Base-by-base conservation (phyloP, 768 basidiomycete genomes). In the Vararia minispora region DNA sequence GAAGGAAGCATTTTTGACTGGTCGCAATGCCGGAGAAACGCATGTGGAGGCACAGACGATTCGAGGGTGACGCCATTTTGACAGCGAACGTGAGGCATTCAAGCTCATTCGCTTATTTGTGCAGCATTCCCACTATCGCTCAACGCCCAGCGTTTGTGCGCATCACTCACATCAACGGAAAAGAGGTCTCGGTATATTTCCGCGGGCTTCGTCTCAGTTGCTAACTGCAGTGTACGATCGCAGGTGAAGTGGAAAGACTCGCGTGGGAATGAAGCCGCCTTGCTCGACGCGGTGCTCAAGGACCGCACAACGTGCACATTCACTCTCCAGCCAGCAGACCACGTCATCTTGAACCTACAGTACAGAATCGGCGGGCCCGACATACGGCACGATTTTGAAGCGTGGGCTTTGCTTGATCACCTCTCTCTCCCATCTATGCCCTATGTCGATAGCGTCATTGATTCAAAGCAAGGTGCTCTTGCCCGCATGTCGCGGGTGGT, bases 181-280 rank as follows among this genome's bases (percentile, higher is more conserved):
- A 33, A 33, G 31, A 33, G 31, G 31, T 33, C 14, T 18, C n/a
- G n/a, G n/a, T n/a, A n/a, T n/a, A n/a, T n/a, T n/a, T n/a, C n/a
- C n/a, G n/a, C n/a, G n/a, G n/a, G n/a, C n/a, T n/a, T n/a, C n/a
- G n/a, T n/a, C n/a, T n/a, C n/a, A n/a, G n/a, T n/a, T n/a, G n/a
- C n/a, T n/a, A n/a, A n/a, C n/a, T n/a, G n/a, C n/a, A n/a, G n/a
- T n/a, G n/a, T n/a, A n/a, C n/a, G n/a, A n/a, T 3, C 11, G 12
- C 28, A 32, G 31, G 31, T 21, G 14, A 33, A 33, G 31, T 33
- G n/a, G n/a, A n/a, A n/a, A n/a, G n/a, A n/a, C n/a, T n/a, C 31
- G 16, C 14, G 31, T 18, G 31, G 20, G 31, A n/a, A 17, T 3
- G 14, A 6, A 18, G 31, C 31, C 3, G 31, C 31, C 20, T n/a